These are phyloP conservation scores for Epichloe sylvatica DNA, from an alignment of 2,329 filamentous ascomycete genomes.

Conservation along the genomic window DNA sequence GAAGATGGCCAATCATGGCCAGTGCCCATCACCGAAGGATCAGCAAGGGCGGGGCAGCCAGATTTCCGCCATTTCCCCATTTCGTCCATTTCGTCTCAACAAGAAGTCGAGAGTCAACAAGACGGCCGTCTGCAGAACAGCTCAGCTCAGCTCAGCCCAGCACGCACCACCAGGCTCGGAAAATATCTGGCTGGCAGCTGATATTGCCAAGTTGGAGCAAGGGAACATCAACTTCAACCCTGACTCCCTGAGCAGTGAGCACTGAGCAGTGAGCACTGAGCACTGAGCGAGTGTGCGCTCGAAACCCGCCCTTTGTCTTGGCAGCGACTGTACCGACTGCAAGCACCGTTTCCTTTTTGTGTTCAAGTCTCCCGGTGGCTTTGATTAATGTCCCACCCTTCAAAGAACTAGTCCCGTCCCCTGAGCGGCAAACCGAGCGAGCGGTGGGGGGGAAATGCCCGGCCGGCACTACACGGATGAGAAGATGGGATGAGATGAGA, in stretches of 20 bases:
- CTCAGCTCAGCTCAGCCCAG: not conserved
- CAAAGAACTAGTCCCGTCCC: not conserved
- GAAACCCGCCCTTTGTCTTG: conserved; percentile 1
- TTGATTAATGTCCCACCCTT: conserved; percentile 6
- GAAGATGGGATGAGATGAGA: too few species aligned
- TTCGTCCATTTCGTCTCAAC: too few species aligned
- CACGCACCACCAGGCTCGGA: not conserved
- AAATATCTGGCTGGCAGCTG: not conserved
- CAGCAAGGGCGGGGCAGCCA: not conserved
- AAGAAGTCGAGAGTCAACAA: too few species aligned
- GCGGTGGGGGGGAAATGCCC: not conserved
- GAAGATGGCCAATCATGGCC: not conserved
- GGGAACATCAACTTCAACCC: not conserved
- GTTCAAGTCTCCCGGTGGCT: not conserved
- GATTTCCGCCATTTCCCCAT: too few species aligned
- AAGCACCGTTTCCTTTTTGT: not conserved
- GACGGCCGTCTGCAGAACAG: not conserved
- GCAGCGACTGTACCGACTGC: not conserved
- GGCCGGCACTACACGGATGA: not conserved
- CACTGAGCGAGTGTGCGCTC: not conserved
- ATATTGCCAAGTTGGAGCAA: not conserved
- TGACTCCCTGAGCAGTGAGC: too few species aligned
- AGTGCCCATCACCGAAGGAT: not conserved
- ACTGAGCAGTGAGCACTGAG: too few species aligned
- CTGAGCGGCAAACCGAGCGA: not conserved